Percentiles rank a stretch among this genome's conserved stretches.
phyloP scores from a whole-genome alignment of 179 eudicot genomes.

The Pouteria campechiana region DNA sequence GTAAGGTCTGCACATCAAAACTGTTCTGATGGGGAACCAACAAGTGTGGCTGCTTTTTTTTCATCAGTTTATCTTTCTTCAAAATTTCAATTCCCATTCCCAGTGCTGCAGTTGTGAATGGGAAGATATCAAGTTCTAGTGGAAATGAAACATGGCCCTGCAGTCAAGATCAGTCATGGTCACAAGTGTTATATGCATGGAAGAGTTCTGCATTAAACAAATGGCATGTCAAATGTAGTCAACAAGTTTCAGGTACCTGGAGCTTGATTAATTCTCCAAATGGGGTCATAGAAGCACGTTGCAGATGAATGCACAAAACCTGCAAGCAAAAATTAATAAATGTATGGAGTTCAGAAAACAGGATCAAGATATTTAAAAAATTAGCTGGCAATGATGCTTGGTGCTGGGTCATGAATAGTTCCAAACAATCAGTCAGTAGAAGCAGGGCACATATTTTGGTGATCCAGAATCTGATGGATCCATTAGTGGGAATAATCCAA shows the following conservation, averaged over 20 bases:
- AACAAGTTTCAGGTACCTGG: constrained; percentile 36
- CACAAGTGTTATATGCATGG: too few relatives aligned
- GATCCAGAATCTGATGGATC: too few relatives aligned
- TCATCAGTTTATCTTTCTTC: too few relatives aligned
- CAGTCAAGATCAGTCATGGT: neutral
- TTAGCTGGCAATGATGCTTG: too few relatives aligned
- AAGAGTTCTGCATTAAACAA: neutral
- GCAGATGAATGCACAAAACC: constrained; percentile 83
- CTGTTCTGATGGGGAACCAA: constrained; percentile 9
- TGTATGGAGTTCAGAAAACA: too few relatives aligned
- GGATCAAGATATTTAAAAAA: too few relatives aligned
- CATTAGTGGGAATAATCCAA: too few relatives aligned
- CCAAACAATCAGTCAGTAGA: too few relatives aligned
- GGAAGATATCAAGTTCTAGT: constrained; percentile 41
- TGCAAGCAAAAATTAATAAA: constrained; percentile 20
- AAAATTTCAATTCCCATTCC: too few relatives aligned
- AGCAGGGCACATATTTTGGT: too few relatives aligned
- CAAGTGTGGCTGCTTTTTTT: constrained; percentile 15
- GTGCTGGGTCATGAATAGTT: too few relatives aligned
- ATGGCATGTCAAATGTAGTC: too few relatives aligned
- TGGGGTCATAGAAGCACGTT: constrained; percentile 57
- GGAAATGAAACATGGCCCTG: constrained; percentile 82
- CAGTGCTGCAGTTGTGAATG: constrained; percentile 38
- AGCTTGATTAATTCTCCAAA: constrained; percentile 67
- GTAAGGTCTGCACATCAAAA: constrained; percentile 11